Conservation (phyloP, 345 rosid genomes). For the Turnera subulata region DNA sequence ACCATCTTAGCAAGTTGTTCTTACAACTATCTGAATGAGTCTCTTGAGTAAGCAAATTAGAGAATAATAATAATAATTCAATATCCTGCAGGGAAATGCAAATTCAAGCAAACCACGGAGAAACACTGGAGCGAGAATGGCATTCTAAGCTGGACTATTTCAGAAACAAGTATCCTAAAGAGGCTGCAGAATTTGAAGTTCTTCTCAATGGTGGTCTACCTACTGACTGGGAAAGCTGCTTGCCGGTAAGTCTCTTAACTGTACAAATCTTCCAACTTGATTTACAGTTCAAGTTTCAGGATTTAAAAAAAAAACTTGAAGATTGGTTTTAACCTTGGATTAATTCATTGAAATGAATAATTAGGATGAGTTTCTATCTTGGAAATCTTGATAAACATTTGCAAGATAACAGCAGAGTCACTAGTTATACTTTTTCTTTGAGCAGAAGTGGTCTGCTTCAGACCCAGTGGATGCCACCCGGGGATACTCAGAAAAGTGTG, state of each 20-base stretch:
- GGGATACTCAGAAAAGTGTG: constrained; percentile 25
- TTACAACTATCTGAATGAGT: not conserved
- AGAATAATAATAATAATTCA: not conserved
- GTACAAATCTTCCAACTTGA: too few species aligned
- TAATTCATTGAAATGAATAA: too few species aligned
- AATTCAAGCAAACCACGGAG: constrained; percentile 18
- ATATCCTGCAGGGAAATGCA: constrained; percentile 32
- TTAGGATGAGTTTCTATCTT: too few species aligned
- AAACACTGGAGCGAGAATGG: constrained; percentile 29
- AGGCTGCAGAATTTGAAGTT: constrained; percentile 22
- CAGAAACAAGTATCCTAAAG: constrained; percentile 25
- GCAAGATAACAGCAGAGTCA: too few species aligned
- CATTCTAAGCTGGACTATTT: constrained; percentile 15
- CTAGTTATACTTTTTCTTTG: constrained; percentile 2
- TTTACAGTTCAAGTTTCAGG: too few species aligned
- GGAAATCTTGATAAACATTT: too few species aligned
- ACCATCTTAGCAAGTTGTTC: not conserved
- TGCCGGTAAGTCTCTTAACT: constrained; percentile 38
- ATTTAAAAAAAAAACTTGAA: too few species aligned
- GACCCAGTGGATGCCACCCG: constrained; percentile 34
- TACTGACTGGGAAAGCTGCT: constrained; percentile 30
- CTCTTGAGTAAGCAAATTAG: not conserved
- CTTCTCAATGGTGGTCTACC: constrained; percentile 29
- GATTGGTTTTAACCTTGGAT: too few species aligned
- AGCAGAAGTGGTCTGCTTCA: constrained; percentile 25